Evolutionary conservation across 2,329 filamentous ascomycete genomes (phyloP), one percentile per base, ranked within the genome.

Genomic region (Boeremia exigua): DNA sequence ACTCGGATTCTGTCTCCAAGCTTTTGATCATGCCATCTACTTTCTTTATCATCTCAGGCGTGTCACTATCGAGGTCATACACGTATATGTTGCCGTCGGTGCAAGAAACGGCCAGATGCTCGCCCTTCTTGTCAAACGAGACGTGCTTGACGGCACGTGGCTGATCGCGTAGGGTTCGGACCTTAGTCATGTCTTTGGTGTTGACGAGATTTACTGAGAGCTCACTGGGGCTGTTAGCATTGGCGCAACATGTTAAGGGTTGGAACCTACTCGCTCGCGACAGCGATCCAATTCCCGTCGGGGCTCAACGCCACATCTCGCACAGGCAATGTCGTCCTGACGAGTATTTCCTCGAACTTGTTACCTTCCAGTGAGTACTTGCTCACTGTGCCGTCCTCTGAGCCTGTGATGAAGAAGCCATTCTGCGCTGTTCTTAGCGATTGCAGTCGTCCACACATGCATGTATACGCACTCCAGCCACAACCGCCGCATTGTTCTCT

Each of bases 361-460:
- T 88, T 88, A 2, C 85, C 86, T 53, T 85, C 82, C 45, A 97
- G 83, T n/a, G 90, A 90, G 80, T 96, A 99, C 67, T 92, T 86
- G 80, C 90, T 96, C 68, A 99, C 92, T n/a, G 90, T 95, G 70
- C 96, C 95, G 78, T 98, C 93, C 75, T 99, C 94, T 17, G 91
- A 91, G 27, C 92, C 95, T 59, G 92, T 87, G 39, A 98, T 86
- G 72, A 97, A 96, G 75, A 90, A 92, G 57, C 89, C 86, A 70
- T 94, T 86, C 85, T 88, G 61, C 14, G 25, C 8, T 37, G 5
- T 17, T 29, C 25, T 47, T 75, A 73, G 68, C 55, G 14, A 11
- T 14, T 37, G 46, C 9, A 23, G 5, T 6, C 11, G 25, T n/a
- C 15, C n/a, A 14, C 34, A 4, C 11, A 7, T 40, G 25, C 15